phyloP scores from a whole-genome alignment of 1,284 basidiomycete genomes.

The Rhodotorula sp. region DNA sequence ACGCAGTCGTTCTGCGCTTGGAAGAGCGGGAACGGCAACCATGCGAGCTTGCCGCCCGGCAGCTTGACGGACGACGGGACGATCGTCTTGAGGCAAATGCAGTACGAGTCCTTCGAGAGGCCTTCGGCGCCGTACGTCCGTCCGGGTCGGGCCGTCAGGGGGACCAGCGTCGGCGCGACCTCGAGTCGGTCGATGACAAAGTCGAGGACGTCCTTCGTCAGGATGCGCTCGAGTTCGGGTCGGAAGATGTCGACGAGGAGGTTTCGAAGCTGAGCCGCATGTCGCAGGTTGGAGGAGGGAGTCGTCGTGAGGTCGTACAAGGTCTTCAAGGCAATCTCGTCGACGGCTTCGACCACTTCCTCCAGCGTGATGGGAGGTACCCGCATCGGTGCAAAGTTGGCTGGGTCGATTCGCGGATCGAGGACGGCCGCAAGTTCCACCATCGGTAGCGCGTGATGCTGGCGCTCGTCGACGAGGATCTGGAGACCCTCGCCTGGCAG shows the following conservation, averaged over 20 bases:
- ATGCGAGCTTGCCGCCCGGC: conserved; percentile 48
- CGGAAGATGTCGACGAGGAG: conserved; percentile 20
- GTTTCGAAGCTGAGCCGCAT: conserved; percentile 36
- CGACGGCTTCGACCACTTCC: conserved; percentile 10
- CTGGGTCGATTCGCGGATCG: conserved; percentile 30
- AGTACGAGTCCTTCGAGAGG: conserved; percentile 46
- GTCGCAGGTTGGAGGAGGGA: conserved; percentile 36
- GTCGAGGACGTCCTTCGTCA: conserved; percentile 11
- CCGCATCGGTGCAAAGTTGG: neutral
- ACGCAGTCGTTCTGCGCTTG: conserved; percentile 52
- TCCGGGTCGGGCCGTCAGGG: conserved; percentile 40
- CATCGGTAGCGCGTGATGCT: conserved; percentile 52
- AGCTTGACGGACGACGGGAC: conserved; percentile 51
- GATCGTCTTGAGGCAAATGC: conserved; percentile 52
- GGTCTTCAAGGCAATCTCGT: conserved; percentile 20
- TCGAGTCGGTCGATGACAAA: conserved; percentile 29
- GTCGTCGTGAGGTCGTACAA: conserved; percentile 21
- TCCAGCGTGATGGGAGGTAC: conserved; percentile 13
- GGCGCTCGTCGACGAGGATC: conserved; percentile 49
- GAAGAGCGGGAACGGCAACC: conserved; percentile 53
- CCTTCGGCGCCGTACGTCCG: conserved; percentile 25
- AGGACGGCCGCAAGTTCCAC: conserved; percentile 48
- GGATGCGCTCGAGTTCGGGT: conserved; percentile 24
- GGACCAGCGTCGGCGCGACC: conserved; percentile 32
- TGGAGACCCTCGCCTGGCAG: conserved; percentile 53